Base-by-base conservation (phyloP, 2,329 filamentous ascomycete genomes). In the Sporothrix protearum region DNA sequence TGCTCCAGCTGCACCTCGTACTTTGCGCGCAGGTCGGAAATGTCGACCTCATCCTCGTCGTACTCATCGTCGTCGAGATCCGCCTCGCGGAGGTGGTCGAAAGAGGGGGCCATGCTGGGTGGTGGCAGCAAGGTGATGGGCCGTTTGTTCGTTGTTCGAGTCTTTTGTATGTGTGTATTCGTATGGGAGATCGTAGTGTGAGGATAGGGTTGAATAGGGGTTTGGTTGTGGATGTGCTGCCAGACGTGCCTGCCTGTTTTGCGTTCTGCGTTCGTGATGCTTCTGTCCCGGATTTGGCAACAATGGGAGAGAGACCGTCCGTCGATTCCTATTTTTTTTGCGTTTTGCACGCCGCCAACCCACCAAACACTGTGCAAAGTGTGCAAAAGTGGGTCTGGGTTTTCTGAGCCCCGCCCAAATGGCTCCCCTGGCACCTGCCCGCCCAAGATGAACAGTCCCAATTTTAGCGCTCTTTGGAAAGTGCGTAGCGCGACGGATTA, bases 1-100 rank as follows among this genome's bases (percentile, higher is more conserved):
- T 97, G 93, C 81, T 99, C 96, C 76, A 98, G 87, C 80, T 95
- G 93, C 74, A 98, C 94, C 83, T 98, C 94, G 81, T 94, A 97
- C 82, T 96, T 93, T 81, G 96, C 94, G 81, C 91, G 89, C 76
- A 99, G 87, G 83, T 99, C 95, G 77, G 93, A 95, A 81, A 97
- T 93, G 81, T 98, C 95, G 82, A 98, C 91, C 81, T 97, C 94
- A 80, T 94, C 91, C 83, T 96, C 91, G 80, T 97, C 94, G 80
- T 91, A 92, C 80, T 94, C 91, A 78, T 96, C 93, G 76, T 91
- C 88, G 79, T 91, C 88, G 81, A 95, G 91, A 81, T 97, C 93
- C 78, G 95, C 93, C 82, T 97, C 94, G 82, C 92, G 91, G 80
- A 98, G 87, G 79, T 94, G 92, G 80, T 97, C 93, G 83, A 97